These are phyloP conservation scores for Didymella pomorum DNA, from an alignment of 2,329 filamentous ascomycete genomes.

Conservation along the genomic window DNA sequence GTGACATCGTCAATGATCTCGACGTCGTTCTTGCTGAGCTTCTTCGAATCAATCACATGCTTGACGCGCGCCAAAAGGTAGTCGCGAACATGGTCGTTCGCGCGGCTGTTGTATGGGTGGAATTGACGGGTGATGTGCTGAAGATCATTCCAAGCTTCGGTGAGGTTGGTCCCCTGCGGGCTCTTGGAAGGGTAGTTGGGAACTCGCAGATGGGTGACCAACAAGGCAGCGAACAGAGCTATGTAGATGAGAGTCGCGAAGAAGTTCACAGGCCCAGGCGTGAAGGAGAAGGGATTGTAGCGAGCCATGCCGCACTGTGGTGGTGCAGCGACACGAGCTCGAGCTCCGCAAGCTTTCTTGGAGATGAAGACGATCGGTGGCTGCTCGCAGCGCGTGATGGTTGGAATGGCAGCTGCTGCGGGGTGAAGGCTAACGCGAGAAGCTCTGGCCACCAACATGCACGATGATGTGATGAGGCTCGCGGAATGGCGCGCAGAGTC, in stretches of 20 bases:
- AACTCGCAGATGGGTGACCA: conserved; percentile 78
- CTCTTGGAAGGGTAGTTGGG: conserved; percentile 68
- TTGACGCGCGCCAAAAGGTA: conserved; percentile 78
- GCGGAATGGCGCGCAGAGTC: conserved; percentile 4
- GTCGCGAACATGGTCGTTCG: conserved; percentile 80
- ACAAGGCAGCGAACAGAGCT: conserved; percentile 74
- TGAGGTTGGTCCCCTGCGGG: conserved; percentile 75
- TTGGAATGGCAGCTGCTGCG: conserved; percentile 16
- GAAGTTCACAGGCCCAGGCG: conserved; percentile 80
- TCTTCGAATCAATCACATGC: conserved; percentile 71
- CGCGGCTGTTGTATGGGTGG: conserved; percentile 87
- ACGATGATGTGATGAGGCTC: conserved; percentile 13
- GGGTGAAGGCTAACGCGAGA: conserved; percentile 16
- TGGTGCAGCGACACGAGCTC: conserved; percentile 16
- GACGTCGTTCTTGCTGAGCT: conserved; percentile 51
- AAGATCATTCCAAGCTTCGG: conserved; percentile 86
- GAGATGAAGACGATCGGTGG: neutral
- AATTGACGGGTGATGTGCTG: conserved; percentile 75
- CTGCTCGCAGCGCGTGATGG: conserved; percentile 27
- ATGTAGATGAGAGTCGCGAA: conserved; percentile 80
- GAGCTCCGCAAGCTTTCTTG: conserved; percentile 18
- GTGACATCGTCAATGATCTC: conserved; percentile 80
- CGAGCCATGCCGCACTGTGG: conserved; percentile 42
- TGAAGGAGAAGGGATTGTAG: conserved; percentile 71
- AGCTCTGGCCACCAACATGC: conserved; percentile 8